phyloP scores from a whole-genome alignment of 257 asterid species.

The Fraxinus americana region DNA sequence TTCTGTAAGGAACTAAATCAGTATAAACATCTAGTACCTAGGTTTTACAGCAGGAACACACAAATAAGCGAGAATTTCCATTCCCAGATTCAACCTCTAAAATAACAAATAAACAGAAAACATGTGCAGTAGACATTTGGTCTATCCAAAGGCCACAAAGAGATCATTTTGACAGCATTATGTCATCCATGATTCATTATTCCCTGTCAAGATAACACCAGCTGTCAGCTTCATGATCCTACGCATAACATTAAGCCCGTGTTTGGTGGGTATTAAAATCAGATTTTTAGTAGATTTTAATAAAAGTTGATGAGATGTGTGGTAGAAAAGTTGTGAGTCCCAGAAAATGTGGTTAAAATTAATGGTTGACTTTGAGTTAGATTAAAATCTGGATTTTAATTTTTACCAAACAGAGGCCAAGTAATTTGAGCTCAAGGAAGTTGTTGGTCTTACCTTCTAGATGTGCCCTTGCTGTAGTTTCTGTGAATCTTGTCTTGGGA shows the following conservation, averaged over 20 bases:
- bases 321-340: too few species aligned
- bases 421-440: not conserved
- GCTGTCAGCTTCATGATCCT: constrained; percentile 8
- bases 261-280: too few species aligned
- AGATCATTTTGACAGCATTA: constrained; percentile 9
- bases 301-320: too few species aligned
- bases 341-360: too few species aligned
- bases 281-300: too few species aligned
- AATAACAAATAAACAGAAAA: constrained; percentile 34
- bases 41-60: constrained; percentile 51
- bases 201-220: constrained; percentile 32
- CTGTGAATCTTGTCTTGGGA: constrained; percentile 72
- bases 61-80: constrained; percentile 36
- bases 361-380: too few species aligned
- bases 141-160: constrained; percentile 25
- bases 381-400: too few species aligned
- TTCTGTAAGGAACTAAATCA: constrained; percentile 50
- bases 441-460: constrained; percentile 46
- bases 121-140: constrained; percentile 25
- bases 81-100: constrained; percentile 36
- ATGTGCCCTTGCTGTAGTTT: constrained; percentile 51
- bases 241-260: not conserved
- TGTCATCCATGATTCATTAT: constrained; percentile 18
- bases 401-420: too few species aligned
- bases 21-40: constrained; percentile 62